phyloP scores from a whole-genome alignment of 495 filamentous ascomycete species.

The Aspergillus conjunctus region DNA sequence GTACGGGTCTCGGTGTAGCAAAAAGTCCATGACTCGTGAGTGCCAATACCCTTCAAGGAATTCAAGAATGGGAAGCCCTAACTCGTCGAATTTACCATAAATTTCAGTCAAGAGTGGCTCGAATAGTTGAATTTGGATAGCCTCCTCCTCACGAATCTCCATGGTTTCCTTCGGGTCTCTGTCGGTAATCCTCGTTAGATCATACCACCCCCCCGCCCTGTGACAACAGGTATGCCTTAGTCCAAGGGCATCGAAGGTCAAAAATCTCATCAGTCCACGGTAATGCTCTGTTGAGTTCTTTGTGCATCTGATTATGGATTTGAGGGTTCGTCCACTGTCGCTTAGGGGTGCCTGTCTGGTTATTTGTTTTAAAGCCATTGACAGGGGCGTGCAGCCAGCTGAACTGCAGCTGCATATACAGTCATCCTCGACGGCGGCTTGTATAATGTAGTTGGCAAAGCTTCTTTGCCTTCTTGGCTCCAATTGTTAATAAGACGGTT shows the following conservation, averaged over 20 bases:
- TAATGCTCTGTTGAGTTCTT: neutral
- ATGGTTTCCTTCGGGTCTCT: neutral
- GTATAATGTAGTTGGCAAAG: neutral
- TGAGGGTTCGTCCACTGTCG: neutral
- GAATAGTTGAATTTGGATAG: neutral
- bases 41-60: conserved; percentile 7
- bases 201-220: neutral
- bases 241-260: conserved; percentile 9
- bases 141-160: conserved; percentile 10
- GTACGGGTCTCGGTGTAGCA: neutral
- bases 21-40: conserved; percentile 5
- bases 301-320: neutral
- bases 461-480: neutral
- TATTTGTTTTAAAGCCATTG: neutral
- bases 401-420: conserved; percentile 5
- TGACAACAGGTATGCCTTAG: conserved; percentile 9
- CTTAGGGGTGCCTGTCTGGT: no score
- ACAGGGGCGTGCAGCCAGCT: neutral
- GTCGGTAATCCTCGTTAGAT: neutral
- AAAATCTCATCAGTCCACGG: neutral
- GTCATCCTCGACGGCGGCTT: neutral
- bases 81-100: neutral
- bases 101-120: neutral
- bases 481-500: neutral
- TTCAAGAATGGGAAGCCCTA: neutral